Base-by-base conservation (phyloP, 1,284 basidiomycete genomes). In the Afroboletus lepidellus region DNA sequence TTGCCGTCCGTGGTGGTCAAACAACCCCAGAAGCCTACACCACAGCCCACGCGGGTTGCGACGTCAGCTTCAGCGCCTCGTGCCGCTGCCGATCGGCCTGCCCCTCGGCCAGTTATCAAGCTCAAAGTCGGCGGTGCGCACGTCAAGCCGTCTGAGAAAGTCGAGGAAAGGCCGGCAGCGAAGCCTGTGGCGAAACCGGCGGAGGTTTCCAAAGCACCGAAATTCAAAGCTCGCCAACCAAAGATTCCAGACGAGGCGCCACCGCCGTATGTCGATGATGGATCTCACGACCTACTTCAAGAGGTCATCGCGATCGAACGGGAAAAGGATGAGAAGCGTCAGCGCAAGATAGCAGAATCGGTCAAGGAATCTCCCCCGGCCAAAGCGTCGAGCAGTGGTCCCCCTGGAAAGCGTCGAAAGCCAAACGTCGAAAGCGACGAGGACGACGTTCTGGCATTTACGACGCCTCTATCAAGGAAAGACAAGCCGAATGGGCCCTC, bases 301-400 rank as follows among this genome's bases (percentile, higher is more conserved):
- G 88, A 91, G 63, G 87, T 91, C 30, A 79, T 91, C 48, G 88
- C 87, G 8, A 87, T 90, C 41, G 88, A 91, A 67, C 76, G 79
- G 52, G 83, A 85, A 68, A 79, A 84, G 63, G 74, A 77, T 71
- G 66, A 75, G 59, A 72, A 71, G 42, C 63, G 70, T 34, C 74
- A 72, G 41, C 74, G 75, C 47, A 67, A 69, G 41, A 61, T 66
- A 27, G 59, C 60, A 38, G 71, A 69, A 30, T 24, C 57, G 30
- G 48, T 41, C 48, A 58, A 50, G 38, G 67, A 70, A 33, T 57
- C 59, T 24, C 59, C 67, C 49, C 58, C 61, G 5, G 57, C 54
- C 29, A 78, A 61, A 63, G 72, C 66, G 58, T 74, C 53, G 63
- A 67, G 57, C 53, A 75, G 71, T 56, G 69, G 69, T 41, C 66